These are phyloP conservation scores for Suillus weaverae DNA, from an alignment of 768 basidiomycete genomes.

Conservation along the genomic window DNA sequence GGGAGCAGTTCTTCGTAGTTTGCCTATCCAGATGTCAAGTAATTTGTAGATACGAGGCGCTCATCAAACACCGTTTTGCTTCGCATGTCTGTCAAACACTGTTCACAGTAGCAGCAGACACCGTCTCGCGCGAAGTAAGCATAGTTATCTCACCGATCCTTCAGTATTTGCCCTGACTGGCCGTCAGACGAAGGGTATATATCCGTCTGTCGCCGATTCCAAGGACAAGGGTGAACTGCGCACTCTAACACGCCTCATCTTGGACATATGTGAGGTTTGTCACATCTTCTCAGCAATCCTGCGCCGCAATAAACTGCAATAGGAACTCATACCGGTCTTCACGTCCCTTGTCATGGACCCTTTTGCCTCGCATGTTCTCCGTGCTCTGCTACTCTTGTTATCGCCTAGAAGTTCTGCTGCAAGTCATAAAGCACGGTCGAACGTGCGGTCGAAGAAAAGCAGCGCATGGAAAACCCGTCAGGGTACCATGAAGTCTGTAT, in stretches of 20 bases:
- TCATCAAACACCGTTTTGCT: conserved; percentile 83
- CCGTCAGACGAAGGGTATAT: conserved; percentile 52
- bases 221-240: conserved; percentile 65
- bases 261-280: conserved; percentile 64
- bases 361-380: conserved; percentile 89
- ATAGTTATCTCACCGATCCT: background rate
- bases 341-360: conserved; percentile 73
- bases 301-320: conserved; percentile 1
- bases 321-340: conserved; percentile 74
- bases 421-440: conserved; percentile 36
- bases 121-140: conserved; percentile 67
- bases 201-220: conserved; percentile 47
- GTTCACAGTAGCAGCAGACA: conserved; percentile 63
- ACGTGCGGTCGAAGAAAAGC: conserved; percentile 83
- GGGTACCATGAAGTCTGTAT: conserved; percentile 79
- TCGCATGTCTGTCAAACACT: conserved; percentile 96
- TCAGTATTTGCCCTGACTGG: background rate
- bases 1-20: conserved; percentile 8
- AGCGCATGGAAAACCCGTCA: conserved; percentile 80
- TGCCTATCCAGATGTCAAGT: conserved; percentile 6
- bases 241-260: conserved; percentile 59
- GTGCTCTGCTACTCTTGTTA: conserved; percentile 77
- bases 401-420: conserved; percentile 54
- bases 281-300: conserved; percentile 15
- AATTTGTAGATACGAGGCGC: conserved; percentile 52